phyloP scores from a whole-genome alignment of 2,329 filamentous ascomycete genomes.

The Trichocomaceae sp. region DNA sequence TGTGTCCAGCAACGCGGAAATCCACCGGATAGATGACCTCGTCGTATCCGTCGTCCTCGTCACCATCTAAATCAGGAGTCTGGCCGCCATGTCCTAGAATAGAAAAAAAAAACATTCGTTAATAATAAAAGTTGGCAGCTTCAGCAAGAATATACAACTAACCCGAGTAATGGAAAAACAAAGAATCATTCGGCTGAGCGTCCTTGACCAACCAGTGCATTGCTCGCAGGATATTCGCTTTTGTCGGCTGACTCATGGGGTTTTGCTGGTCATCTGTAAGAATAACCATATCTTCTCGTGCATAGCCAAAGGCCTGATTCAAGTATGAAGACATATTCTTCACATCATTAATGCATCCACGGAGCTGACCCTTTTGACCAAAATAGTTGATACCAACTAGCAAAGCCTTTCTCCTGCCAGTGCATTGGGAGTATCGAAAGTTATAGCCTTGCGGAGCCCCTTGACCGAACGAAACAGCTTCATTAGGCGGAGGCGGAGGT shows the following conservation, averaged over 20 bases:
- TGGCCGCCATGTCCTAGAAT: slow-evolving; percentile 64
- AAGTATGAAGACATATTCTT: slow-evolving; percentile 94
- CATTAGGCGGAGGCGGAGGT: slow-evolving; percentile 56
- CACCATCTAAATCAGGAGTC: slow-evolving; percentile 64
- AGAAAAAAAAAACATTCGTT: not conserved
- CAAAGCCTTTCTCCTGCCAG: slow-evolving; percentile 78
- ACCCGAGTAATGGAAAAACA: slow-evolving; percentile 98
- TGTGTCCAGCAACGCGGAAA: slow-evolving; percentile 61
- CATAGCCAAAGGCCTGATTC: slow-evolving; percentile 83
- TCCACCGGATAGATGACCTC: slow-evolving; percentile 76
- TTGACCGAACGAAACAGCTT: slow-evolving; percentile 66
- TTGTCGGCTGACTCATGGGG: slow-evolving; percentile 93
- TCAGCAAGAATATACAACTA: slow-evolving; percentile 25
- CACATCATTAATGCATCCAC: slow-evolving; percentile 95
- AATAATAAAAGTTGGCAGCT: not conserved
- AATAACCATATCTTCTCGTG: slow-evolving; percentile 93
- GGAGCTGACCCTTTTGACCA: slow-evolving; percentile 78
- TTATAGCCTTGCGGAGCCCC: slow-evolving; percentile 74
- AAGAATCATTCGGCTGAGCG: slow-evolving; percentile 80
- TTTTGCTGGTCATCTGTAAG: slow-evolving; percentile 96
- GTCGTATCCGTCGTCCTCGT: slow-evolving; percentile 71
- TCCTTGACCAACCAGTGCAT: slow-evolving; percentile 99
- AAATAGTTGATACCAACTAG: slow-evolving; percentile 97
- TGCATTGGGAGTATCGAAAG: slow-evolving; percentile 89
- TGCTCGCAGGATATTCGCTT: slow-evolving; percentile 86